Conservation (phyloP, 148 eudicot species). For the Suaeda aralocaspica region DNA sequence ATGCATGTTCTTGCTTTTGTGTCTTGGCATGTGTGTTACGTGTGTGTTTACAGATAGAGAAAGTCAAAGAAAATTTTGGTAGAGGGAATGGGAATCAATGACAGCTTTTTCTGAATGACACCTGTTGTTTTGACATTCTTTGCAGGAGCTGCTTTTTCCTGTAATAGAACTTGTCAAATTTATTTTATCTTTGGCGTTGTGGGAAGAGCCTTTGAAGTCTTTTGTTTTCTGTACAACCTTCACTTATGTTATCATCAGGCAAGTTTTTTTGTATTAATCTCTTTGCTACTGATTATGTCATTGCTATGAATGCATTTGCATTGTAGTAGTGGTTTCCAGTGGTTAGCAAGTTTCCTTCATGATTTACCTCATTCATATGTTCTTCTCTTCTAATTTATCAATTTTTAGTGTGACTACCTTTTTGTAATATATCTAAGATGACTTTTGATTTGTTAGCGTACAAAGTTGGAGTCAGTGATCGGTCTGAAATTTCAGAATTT, state of each 20-base stretch:
- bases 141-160: constrained; percentile 87
- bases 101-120: background rate
- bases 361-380: background rate
- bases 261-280: constrained; percentile 7
- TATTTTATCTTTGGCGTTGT: constrained; percentile 51
- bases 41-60: background rate
- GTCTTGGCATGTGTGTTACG: too few relatives aligned
- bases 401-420: background rate
- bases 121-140: background rate
- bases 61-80: too few relatives aligned
- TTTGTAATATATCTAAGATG: background rate
- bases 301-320: background rate
- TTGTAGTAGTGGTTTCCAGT: background rate
- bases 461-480: background rate
- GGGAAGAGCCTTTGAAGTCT: constrained; percentile 86
- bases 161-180: constrained; percentile 40
- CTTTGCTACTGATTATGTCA: background rate
- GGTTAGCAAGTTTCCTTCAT: background rate
- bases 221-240: constrained; percentile 49
- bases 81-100: background rate
- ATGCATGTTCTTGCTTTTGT: background rate
- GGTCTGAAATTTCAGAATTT: background rate
- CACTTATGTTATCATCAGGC: constrained; percentile 62
- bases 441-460: background rate
- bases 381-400: background rate